Evolutionary conservation across 164 flowering plant genomes (phyloP), one percentile per base, ranked within the genome.

Genomic region (Sextonia rubra): DNA sequence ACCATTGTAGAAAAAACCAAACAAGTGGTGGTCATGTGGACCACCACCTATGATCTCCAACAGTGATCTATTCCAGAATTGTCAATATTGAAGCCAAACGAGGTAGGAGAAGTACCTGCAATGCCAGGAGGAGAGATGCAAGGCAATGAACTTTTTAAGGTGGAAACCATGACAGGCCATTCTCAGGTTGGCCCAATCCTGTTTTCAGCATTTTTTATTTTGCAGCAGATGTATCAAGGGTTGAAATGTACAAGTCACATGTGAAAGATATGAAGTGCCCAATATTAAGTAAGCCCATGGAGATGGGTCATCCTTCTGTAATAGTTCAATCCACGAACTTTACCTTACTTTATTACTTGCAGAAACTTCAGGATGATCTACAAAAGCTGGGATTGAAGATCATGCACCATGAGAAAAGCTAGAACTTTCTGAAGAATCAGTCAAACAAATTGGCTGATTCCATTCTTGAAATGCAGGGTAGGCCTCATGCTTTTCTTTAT

Each of bases 391-490:
- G 94, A 37, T 61, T 70, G 32, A 86, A 82, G 80, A 87, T 92
- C 63, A 90, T 89, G 70, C 83, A 82, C 64, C 92, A 90, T 66
- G 96, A 94, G 76, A 90, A 88, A 18, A 86, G 85, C 76, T 29
- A 89, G 47, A 85, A 72, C 52, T 77, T 80, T 76, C 72, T 91
- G 71, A 89, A 80, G 80, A 60, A 69, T 76, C 83, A 85, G 75
- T 77, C 66, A 64, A 78, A 78, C 76, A 77, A 72, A 47, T 71
- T 88, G 63, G 94, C 90, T 29, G 91, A 86, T 23, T 80, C 88
- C 32, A 92, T 91, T 76, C 81, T 87, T 68, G 93, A 90, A 64
- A 66, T 85, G 84, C 91, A 90, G 83, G 98, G 98, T 92, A 47
- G 48, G 48, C 14, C n/a, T 24, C 22, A 1, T 68, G 25, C 15